phyloP scores from a whole-genome alignment of 164 flowering plant genomes.

The Vitis riparia region DNA sequence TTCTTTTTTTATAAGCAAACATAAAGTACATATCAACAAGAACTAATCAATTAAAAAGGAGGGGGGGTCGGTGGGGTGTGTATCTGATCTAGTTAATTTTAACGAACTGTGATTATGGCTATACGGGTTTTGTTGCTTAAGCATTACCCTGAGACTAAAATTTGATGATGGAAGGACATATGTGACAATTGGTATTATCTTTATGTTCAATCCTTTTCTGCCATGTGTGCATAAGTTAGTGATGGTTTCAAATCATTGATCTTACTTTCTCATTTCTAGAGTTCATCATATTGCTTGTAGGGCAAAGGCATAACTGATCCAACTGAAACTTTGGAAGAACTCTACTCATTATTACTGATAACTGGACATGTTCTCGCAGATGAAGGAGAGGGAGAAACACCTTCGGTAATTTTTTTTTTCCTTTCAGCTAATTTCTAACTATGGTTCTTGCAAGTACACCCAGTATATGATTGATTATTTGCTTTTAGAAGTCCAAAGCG shows the following conservation, averaged over 20 bases:
- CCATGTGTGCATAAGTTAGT: neutral
- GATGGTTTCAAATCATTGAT: neutral
- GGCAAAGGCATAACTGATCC: constrained; percentile 68
- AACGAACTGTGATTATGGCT: too few species aligned
- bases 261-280: neutral
- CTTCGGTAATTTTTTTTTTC: constrained; percentile 49
- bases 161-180: too few species aligned
- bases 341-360: constrained; percentile 78
- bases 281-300: constrained; percentile 38
- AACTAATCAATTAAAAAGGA: too few species aligned
- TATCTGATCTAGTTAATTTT: too few species aligned
- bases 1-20: too few species aligned
- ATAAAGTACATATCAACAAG: too few species aligned
- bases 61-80: too few species aligned
- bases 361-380: constrained; percentile 96
- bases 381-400: constrained; percentile 92
- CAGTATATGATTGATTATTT: neutral
- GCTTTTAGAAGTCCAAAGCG: too few species aligned
- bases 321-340: constrained; percentile 78
- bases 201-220: neutral
- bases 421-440: neutral
- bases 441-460: neutral
- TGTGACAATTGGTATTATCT: neutral
- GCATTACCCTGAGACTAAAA: too few species aligned
- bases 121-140: too few species aligned